phyloP scores from a whole-genome alignment of 352 stramenopile species.

The Phytophthora niederhauseri region DNA sequence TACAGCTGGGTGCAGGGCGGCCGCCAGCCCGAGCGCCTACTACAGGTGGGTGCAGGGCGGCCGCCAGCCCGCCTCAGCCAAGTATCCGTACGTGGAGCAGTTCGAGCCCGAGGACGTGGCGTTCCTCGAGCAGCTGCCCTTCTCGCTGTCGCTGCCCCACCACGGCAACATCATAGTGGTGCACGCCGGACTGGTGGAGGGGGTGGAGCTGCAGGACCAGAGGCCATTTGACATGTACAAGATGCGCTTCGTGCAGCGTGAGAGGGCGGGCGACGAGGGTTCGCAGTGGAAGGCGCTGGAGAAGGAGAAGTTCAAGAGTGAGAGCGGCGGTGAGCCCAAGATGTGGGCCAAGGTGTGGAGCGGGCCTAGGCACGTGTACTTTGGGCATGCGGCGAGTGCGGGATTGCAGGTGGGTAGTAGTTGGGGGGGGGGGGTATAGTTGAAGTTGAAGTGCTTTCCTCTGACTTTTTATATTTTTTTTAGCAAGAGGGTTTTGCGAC shows the following conservation, averaged over 20 bases:
- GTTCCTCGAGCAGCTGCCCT: conserved; percentile 81
- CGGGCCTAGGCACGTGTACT: conserved; percentile 86
- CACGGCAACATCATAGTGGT: conserved; percentile 62
- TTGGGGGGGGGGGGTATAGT: not conserved
- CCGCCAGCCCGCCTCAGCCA: conserved; percentile 21
- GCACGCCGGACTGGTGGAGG: conserved; percentile 74
- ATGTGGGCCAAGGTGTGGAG: conserved; percentile 85
- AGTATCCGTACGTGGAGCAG: conserved; percentile 75
- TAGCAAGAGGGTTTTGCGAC: conserved; percentile 90
- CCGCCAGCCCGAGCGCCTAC: conserved; percentile 37
- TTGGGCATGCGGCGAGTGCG: conserved; percentile 91
- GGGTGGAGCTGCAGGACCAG: conserved; percentile 79
- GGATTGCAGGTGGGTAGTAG: conserved; percentile 71
- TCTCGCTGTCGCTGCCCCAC: conserved; percentile 69
- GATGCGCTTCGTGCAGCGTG: conserved; percentile 78
- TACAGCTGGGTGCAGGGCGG: conserved; percentile 49
- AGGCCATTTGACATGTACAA: conserved; percentile 92
- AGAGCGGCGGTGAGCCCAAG: conserved; percentile 30
- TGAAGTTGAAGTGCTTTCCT: not conserved
- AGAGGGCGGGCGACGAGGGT: conserved; percentile 35
- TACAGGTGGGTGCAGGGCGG: conserved; percentile 49
- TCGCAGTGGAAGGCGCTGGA: conserved; percentile 40
- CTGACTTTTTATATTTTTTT: not conserved
- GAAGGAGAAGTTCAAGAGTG: conserved; percentile 33
- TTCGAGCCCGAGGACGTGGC: conserved; percentile 62